phyloP scores from a whole-genome alignment of 352 stramenopile species.

The Pythium plurisporium region DNA sequence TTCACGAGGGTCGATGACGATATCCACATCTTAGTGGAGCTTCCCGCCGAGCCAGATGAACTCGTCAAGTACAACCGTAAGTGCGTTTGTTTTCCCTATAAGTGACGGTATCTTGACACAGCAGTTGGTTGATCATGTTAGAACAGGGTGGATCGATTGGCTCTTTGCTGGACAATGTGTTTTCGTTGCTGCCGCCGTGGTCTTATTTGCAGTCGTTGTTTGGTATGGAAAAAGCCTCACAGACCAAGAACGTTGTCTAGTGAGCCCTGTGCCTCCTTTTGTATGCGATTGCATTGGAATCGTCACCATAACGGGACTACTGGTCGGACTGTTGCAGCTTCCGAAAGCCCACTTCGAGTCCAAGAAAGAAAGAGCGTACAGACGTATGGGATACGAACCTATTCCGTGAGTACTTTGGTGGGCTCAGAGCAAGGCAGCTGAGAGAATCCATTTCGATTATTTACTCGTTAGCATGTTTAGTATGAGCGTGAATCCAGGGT shows the following conservation, averaged over 20 bases:
- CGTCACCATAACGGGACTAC: slow-evolving; percentile 10
- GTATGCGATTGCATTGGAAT: slow-evolving; percentile 17
- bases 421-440: background rate
- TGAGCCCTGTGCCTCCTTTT: background rate
- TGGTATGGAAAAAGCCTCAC: too few relatives aligned
- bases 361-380: slow-evolving; percentile 1
- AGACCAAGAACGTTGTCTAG: slow-evolving; percentile 10
- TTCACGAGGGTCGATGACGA: slow-evolving; percentile 14
- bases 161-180: too few relatives aligned
- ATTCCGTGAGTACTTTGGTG: background rate
- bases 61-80: too few relatives aligned
- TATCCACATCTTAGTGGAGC: slow-evolving; percentile 23
- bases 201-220: too few relatives aligned
- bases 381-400: background rate
- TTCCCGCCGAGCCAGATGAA: too few relatives aligned
- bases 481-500: too few relatives aligned
- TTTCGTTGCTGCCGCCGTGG: too few relatives aligned
- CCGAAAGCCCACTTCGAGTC: background rate
- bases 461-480: too few relatives aligned
- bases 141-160: too few relatives aligned
- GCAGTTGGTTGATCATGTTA: too few relatives aligned
- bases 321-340: background rate
- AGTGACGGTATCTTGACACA: too few relatives aligned
- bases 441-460: background rate
- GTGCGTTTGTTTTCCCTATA: too few relatives aligned